phyloP scores from a whole-genome alignment of 2,329 filamentous ascomycete genomes.

The Trichoderma guizhouense region DNA sequence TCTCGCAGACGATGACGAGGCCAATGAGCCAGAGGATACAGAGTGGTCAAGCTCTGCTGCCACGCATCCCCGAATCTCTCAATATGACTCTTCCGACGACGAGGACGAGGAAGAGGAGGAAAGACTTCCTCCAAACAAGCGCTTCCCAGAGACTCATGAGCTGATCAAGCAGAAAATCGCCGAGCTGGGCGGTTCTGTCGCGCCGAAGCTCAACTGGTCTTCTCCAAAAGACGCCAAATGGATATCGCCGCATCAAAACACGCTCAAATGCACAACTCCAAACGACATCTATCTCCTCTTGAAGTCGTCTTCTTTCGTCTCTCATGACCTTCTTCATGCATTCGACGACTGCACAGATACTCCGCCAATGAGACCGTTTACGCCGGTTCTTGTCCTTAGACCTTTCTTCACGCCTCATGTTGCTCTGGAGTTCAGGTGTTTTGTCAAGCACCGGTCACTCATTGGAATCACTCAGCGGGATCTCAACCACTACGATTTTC shows the following conservation, averaged over 20 bases:
- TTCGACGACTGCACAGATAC: conserved; percentile 66
- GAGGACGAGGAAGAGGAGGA: conserved; percentile 45
- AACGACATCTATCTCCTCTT: conserved; percentile 93
- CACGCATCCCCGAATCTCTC: conserved; percentile 27
- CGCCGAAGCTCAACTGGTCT: conserved; percentile 96
- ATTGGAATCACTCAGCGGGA: conserved; percentile 86
- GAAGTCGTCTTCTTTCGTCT: conserved; percentile 92
- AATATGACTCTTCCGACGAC: conserved; percentile 44
- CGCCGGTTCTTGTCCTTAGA: conserved; percentile 78
- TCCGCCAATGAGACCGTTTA: conserved; percentile 48
- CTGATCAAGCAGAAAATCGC: conserved; percentile 72
- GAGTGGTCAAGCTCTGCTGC: conserved; percentile 42
- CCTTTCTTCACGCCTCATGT: conserved; percentile 88
- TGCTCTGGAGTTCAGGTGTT: conserved; percentile 91
- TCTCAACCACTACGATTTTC: conserved; percentile 84
- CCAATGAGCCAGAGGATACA: conserved; percentile 54
- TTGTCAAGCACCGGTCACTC: conserved; percentile 77
- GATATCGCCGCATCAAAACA: conserved; percentile 82
- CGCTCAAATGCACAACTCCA: conserved; percentile 81
- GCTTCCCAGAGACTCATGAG: conserved; percentile 70
- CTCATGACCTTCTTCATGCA: conserved; percentile 88
- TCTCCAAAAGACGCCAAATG: conserved; percentile 93
- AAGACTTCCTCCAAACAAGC: conserved; percentile 48
- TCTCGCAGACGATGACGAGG: conserved; percentile 66
- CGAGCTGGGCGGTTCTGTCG: conserved; percentile 79